Base-by-base conservation (phyloP, 169 alveolate species). In the Plasmodium gallinaceum region DNA sequence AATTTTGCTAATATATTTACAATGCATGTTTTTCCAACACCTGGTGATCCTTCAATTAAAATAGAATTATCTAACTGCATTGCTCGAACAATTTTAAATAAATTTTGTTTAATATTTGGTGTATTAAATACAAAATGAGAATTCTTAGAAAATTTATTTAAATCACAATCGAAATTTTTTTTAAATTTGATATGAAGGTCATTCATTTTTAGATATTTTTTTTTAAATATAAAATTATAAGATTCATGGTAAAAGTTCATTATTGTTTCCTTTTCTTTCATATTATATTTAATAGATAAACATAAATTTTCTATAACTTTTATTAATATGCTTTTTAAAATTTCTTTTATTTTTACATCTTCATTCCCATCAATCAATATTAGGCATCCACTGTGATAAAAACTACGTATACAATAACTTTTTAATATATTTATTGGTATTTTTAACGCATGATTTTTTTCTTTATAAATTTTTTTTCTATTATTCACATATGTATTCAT, bases 1-100 rank as follows among this genome's bases (percentile, higher is more conserved):
- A 93, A 68, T 64, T 93, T 93, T 7, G 99, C 99, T 71, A 98
- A 78, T 65, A 97, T 94, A 58, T 96, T 97, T 12, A 99, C 96
- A 5, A 97, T 94, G 46, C 99, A 96, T 4, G 99, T 98, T 93
- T 99, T 99, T 14, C 99, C 99, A 16, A 98, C 99, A 18, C 99
- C 99, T 5, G 99, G 99, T 12, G 99, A 98, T 7, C 99, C 99
- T 93, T 98, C 99, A 12, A 99, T 95, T 58, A 99, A 94, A 52
- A 99, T 97, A 5, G 99, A 98, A 58, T 97, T 95, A 24, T 90
- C 90, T 37, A 97, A 91, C 74, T 93, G 92, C 96, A 98, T 80
- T 12, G 98, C 99, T 43, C 99, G 94, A 14, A 97, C 90, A 39
- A 98, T 95, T 83, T 97, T 94, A 52, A 96, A 95, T 46, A 98